Evolutionary conservation across 441 rosid genomes (phyloP).

Genomic region (Sinapis alba): DNA sequence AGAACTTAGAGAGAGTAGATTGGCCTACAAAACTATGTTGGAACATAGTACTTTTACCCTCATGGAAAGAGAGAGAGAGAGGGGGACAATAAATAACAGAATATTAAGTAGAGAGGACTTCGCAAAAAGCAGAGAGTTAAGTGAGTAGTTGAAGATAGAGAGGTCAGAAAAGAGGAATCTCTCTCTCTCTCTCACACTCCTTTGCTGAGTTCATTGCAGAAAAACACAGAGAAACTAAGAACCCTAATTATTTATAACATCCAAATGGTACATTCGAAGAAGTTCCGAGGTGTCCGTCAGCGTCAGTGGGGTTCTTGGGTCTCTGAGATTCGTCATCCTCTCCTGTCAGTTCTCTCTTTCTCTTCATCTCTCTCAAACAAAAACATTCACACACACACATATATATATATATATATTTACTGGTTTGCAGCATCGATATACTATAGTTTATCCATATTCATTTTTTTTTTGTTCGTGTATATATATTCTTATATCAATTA

Average conservation of each 20-base stretch:
- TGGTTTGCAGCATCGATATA: background rate
- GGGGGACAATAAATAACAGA: background rate
- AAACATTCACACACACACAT: background rate
- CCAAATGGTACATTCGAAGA: constrained; percentile 67
- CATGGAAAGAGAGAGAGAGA: background rate
- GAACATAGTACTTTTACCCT: background rate
- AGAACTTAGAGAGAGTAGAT: background rate
- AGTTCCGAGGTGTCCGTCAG: constrained; percentile 87
- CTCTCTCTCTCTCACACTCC: constrained; percentile 4
- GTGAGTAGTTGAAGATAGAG: constrained; percentile 25
- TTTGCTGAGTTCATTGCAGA: constrained; percentile 32
- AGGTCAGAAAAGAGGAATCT: constrained; percentile 7
- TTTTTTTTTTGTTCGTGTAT: background rate
- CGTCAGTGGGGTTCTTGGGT: constrained; percentile 99
- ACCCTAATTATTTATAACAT: constrained; percentile 1
- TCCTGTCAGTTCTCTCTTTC: constrained; percentile 49
- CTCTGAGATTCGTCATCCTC: constrained; percentile 86
- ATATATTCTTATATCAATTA: background rate
- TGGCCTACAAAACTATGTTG: background rate
- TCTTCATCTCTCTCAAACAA: background rate
- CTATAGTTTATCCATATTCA: background rate
- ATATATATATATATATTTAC: background rate
- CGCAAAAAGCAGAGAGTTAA: constrained; percentile 21
- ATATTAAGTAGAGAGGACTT: constrained; percentile 12
- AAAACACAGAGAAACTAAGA: constrained; percentile 18